phyloP scores from a whole-genome alignment of 2,329 filamentous ascomycete genomes.

The Pyrenochaeta sp. region DNA sequence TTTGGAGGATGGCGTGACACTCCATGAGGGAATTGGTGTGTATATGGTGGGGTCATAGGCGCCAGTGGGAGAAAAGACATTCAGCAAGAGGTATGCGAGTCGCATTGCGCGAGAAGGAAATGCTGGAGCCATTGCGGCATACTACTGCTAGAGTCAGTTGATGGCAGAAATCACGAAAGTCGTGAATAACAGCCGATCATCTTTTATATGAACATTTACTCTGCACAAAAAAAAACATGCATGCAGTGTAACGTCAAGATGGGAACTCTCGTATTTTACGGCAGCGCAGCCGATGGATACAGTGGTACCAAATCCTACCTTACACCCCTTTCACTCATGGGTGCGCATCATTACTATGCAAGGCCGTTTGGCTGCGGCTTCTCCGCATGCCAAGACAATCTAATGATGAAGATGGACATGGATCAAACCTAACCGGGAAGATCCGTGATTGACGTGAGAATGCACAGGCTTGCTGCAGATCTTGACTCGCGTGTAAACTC shows the following conservation, averaged over 20 bases:
- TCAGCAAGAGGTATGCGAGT: neutral
- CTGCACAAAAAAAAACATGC: neutral
- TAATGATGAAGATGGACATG: neutral
- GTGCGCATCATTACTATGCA: constrained; percentile 7
- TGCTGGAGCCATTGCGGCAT: neutral
- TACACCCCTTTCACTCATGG: neutral
- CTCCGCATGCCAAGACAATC: constrained; percentile 15
- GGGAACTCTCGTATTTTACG: neutral
- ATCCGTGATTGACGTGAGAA: neutral
- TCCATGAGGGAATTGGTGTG: constrained; percentile 25
- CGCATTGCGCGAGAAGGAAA: neutral
- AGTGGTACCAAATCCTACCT: neutral
- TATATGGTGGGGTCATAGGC: neutral
- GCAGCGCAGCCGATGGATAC: neutral
- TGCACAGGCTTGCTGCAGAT: neutral
- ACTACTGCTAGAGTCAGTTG: neutral
- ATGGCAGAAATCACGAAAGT: neutral
- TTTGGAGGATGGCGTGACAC: constrained; percentile 25
- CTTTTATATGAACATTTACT: neutral
- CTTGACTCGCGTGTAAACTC: too few relatives aligned
- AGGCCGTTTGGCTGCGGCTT: constrained; percentile 1
- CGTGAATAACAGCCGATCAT: neutral
- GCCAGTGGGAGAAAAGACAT: neutral
- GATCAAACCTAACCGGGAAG: neutral
- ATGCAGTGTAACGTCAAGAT: constrained; percentile 8